Percentiles rank a stretch among this genome's conserved stretches.
These are phyloP conservation scores for Desmodesmus armatus DNA, from an alignment of 139 green algal genomes.

Conservation along the genomic window DNA sequence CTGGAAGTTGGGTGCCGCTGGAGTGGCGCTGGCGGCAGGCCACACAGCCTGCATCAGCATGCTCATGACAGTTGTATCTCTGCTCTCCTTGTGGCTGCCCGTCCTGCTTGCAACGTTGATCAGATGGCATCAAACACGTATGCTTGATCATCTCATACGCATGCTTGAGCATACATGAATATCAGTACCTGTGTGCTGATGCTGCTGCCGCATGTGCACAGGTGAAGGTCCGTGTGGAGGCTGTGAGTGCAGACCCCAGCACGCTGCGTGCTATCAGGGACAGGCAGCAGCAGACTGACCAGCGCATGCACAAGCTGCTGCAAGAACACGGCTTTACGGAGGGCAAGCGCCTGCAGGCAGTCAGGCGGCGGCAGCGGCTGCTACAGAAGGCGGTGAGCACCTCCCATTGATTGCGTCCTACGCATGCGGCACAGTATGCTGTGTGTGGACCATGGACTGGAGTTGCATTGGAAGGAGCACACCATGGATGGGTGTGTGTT, in stretches of 20 bases:
- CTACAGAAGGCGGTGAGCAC: constrained; percentile 28
- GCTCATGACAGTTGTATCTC: too few relatives aligned
- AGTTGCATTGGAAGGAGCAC: too few relatives aligned
- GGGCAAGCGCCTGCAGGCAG: constrained; percentile 1
- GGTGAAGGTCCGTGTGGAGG: constrained; percentile 50
- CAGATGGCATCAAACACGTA: too few relatives aligned
- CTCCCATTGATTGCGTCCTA: too few relatives aligned
- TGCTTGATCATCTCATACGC: too few relatives aligned
- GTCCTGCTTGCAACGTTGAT: neutral
- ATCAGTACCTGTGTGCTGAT: neutral
- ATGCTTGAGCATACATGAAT: neutral
- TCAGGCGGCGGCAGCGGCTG: constrained; percentile 8
- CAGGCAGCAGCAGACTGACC: constrained; percentile 12
- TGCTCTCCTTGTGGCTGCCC: too few relatives aligned
- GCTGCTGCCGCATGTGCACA: neutral
- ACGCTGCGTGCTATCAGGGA: constrained; percentile 40
- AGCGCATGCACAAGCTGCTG: constrained; percentile 37
- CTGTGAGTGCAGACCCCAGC: neutral
- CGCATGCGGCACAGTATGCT: too few relatives aligned
- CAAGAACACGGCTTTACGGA: neutral
- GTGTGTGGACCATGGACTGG: too few relatives aligned
- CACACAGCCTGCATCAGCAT: too few relatives aligned
- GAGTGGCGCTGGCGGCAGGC: too few relatives aligned
- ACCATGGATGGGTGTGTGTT: too few relatives aligned
- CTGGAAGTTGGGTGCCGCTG: too few relatives aligned